These are phyloP conservation scores for Marasmius oreades DNA, from an alignment of 1,284 basidiomycete genomes.

Conservation along the genomic window DNA sequence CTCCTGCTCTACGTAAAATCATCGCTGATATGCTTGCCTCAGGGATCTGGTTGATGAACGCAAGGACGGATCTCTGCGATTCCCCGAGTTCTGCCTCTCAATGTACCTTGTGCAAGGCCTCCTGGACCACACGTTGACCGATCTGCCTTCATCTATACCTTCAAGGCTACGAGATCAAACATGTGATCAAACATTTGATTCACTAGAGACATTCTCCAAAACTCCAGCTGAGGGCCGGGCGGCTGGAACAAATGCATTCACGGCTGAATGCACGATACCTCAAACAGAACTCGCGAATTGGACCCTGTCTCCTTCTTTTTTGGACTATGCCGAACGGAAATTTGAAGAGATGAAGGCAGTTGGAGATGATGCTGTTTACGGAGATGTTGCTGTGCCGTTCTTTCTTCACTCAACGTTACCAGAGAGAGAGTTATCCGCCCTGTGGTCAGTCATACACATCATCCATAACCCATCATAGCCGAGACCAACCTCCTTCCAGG, in stretches of 20 bases:
- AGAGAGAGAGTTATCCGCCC: conserved; percentile 27
- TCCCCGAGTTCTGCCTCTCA: conserved; percentile 9
- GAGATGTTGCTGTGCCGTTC: conserved; percentile 62
- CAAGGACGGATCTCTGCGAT: not conserved
- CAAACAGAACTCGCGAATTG: conserved; percentile 5
- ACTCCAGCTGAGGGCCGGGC: not conserved
- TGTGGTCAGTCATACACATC: conserved; percentile 11
- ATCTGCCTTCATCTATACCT: conserved; percentile 4
- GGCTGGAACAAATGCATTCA: not conserved
- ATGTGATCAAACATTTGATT: not conserved
- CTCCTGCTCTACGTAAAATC: not conserved
- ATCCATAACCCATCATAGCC: not conserved
- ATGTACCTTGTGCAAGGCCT: conserved; percentile 13
- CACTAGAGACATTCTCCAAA: not conserved
- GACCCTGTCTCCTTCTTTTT: conserved; percentile 6
- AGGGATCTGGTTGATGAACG: conserved; percentile 13
- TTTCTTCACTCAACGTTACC: conserved; percentile 59
- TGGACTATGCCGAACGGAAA: conserved; percentile 12
- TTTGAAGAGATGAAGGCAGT: conserved; percentile 54
- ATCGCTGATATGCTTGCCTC: not conserved
- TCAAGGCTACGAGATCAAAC: not conserved
- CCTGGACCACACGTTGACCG: conserved; percentile 6
- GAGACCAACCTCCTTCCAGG: conserved; percentile 4
- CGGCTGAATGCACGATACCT: not conserved
- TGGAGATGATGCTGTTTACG: conserved; percentile 50